A percentile compares a stretch with the other conserved stretches of the same genome.
Conservation (phyloP, 306 rosid genomes). For the Senna tora region DNA sequence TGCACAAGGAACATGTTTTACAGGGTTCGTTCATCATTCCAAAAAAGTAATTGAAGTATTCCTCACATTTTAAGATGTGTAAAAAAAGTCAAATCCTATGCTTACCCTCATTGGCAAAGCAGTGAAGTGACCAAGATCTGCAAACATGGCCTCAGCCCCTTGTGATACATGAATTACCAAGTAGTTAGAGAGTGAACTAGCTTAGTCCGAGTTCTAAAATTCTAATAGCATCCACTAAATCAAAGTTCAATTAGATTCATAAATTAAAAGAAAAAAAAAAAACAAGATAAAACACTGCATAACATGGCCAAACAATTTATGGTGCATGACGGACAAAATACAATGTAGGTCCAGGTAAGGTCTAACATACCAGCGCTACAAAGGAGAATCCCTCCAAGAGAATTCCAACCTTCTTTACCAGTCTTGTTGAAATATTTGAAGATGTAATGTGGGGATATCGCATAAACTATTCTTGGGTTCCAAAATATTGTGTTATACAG, state of each 20-base stretch:
- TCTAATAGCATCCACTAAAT: background rate
- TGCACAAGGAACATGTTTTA: slow-evolving; percentile 41
- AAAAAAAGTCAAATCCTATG: background rate
- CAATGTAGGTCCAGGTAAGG: slow-evolving; percentile 16
- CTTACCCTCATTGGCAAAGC: slow-evolving; percentile 78
- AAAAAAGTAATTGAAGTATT: no score
- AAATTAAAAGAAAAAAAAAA: background rate
- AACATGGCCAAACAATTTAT: slow-evolving; percentile 28
- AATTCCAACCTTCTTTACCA: slow-evolving; percentile 79
- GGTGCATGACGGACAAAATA: slow-evolving; percentile 1
- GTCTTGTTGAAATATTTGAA: slow-evolving; percentile 61
- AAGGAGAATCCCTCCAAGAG: slow-evolving; percentile 83
- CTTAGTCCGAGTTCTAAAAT: slow-evolving; percentile 10
- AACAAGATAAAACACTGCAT: slow-evolving; percentile 8
- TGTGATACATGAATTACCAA: slow-evolving; percentile 27
- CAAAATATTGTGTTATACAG: slow-evolving; percentile 65
- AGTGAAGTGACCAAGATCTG: slow-evolving; percentile 90
- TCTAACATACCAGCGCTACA: slow-evolving; percentile 68
- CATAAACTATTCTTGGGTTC: slow-evolving; percentile 67
- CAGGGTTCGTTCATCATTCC: background rate
- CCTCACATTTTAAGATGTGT: no score
- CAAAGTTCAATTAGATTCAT: slow-evolving; percentile 26
- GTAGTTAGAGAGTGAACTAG: slow-evolving; percentile 15
- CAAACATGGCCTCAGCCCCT: slow-evolving; percentile 92
- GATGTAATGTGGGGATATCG: slow-evolving; percentile 69